Evolutionary conservation across 2,329 filamentous ascomycete species (phyloP).

Genomic region (Bipolaris oryzae): DNA sequence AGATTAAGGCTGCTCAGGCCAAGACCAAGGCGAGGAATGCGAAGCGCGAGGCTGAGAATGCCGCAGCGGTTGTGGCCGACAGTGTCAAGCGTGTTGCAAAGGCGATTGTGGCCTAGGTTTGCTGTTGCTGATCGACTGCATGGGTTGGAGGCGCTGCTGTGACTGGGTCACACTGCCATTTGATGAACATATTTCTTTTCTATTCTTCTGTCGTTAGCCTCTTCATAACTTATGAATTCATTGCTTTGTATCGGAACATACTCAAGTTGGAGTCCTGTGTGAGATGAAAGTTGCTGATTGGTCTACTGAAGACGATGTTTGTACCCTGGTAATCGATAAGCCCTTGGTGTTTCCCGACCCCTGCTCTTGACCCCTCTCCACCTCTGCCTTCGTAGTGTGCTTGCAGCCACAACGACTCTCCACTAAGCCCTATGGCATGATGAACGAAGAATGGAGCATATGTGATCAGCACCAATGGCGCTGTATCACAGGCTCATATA

Average conservation of each 20-base stretch:
- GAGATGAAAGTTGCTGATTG: neutral
- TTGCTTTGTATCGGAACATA: neutral
- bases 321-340: neutral
- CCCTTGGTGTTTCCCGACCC: neutral
- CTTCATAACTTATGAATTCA: conserved; percentile 4
- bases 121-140: neutral
- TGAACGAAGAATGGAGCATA: neutral
- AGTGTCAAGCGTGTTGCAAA: conserved; percentile 5
- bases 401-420: neutral
- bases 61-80: conserved; percentile 1
- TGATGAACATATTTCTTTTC: neutral
- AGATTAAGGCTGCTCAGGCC: conserved; percentile 35
- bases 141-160: neutral
- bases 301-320: neutral
- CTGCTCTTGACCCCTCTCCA: neutral
- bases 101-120: conserved; percentile 4
- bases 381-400: neutral
- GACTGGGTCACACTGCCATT: conserved; percentile 9
- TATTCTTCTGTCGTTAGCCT: neutral
- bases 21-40: conserved; percentile 39
- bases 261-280: neutral
- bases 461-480: neutral
- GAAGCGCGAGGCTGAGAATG: conserved; percentile 28
- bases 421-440: neutral
- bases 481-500: neutral